These are phyloP conservation scores for Penicillium alfredii DNA, from an alignment of 495 filamentous ascomycete species.

Conservation along the genomic window DNA sequence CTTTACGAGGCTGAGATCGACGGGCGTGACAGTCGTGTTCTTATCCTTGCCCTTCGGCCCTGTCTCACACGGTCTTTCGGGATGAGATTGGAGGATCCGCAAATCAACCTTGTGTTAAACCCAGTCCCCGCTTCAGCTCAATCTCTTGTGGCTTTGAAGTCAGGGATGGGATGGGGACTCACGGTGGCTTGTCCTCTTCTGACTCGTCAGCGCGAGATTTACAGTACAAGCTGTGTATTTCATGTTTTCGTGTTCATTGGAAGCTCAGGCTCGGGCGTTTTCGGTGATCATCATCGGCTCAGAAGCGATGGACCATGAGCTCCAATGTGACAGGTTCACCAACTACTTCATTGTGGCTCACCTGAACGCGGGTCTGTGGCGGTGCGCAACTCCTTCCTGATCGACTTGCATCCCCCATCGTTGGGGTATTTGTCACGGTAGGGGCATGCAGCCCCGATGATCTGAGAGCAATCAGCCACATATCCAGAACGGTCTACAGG, in stretches of 20 bases:
- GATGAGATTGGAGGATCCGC: conserved; percentile 11
- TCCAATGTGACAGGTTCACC: conserved; percentile 17
- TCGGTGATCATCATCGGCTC: conserved; percentile 6
- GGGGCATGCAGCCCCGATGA: conserved; percentile 1
- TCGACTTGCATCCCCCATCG: too few relatives aligned
- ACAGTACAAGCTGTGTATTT: too few relatives aligned
- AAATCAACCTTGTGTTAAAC: conserved; percentile 10
- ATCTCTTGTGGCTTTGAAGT: too few relatives aligned
- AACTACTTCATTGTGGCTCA: conserved; percentile 15
- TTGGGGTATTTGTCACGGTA: conserved; percentile 19
- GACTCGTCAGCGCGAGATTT: too few relatives aligned
- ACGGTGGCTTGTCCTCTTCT: too few relatives aligned
- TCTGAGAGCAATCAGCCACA: conserved; percentile 1
- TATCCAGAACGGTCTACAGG: conserved; percentile 10
- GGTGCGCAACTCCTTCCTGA: conserved; percentile 5
- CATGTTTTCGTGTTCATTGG: too few relatives aligned
- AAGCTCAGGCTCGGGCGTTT: conserved; percentile 10
- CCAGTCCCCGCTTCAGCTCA: conserved; percentile 6
- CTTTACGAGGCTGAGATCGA: conserved; percentile 2
- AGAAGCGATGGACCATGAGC: background rate
- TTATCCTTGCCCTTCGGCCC: too few relatives aligned
- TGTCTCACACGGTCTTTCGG: background rate
- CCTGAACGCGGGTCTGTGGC: conserved; percentile 3
- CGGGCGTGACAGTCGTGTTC: conserved; percentile 11
- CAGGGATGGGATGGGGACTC: too few relatives aligned